phyloP scores from a whole-genome alignment of 2,329 filamentous ascomycete genomes.

The Coniochaeta sp. region DNA sequence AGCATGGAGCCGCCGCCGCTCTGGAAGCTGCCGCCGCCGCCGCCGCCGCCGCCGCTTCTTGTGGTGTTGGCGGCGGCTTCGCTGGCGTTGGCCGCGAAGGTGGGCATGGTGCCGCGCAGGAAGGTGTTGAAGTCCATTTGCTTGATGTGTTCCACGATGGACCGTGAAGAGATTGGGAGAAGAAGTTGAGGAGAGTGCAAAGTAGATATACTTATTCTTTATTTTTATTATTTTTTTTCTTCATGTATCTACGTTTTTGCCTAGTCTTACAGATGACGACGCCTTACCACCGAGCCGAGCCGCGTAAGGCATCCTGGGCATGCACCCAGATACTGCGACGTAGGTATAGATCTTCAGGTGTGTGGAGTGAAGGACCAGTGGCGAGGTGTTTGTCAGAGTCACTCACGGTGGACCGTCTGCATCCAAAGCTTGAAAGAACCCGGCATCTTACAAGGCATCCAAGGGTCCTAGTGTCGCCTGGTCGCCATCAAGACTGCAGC shows the following conservation, averaged over 20 bases:
- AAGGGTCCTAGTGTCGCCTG: background rate
- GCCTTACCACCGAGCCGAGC: background rate
- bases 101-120: constrained; percentile 14
- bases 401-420: background rate
- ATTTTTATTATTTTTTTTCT: too few relatives aligned
- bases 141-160: background rate
- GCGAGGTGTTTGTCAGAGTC: background rate
- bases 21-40: too few relatives aligned
- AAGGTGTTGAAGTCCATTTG: constrained; percentile 19
- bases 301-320: background rate
- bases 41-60: too few relatives aligned
- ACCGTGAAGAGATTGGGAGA: background rate
- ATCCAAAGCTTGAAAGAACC: background rate
- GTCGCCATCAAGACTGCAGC: background rate
- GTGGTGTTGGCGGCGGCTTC: constrained; percentile 8
- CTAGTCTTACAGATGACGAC: background rate
- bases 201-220: background rate
- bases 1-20: constrained; percentile 27
- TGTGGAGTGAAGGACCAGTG: background rate
- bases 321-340: too few relatives aligned
- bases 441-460: background rate
- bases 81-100: constrained; percentile 13
- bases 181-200: background rate
- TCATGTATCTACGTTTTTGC: too few relatives aligned
- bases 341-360: background rate